phyloP scores from a whole-genome alignment of 2,329 filamentous ascomycete species.

The Pseudopithomyces chartarum region DNA sequence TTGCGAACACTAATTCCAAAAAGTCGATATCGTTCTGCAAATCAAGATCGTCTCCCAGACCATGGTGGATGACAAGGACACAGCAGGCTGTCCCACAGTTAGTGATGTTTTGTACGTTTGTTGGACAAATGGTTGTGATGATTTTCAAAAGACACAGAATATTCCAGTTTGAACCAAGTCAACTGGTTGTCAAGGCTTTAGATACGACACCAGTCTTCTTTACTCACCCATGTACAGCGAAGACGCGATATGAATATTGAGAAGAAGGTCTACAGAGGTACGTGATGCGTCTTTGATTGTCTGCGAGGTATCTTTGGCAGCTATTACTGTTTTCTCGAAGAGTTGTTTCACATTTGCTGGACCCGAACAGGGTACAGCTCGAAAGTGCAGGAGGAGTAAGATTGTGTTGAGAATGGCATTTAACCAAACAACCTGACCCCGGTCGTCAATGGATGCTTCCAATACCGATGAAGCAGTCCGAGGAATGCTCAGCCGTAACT shows the following conservation, averaged over 20 bases:
- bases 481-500: constrained; percentile 34
- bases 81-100: constrained; percentile 13
- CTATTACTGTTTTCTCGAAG: constrained; percentile 25
- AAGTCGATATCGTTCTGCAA: constrained; percentile 32
- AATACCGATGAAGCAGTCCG: constrained; percentile 27
- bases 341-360: constrained; percentile 2
- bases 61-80: constrained; percentile 35
- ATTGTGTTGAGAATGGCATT: constrained; percentile 28
- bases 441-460: constrained; percentile 21
- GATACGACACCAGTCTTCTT: neutral
- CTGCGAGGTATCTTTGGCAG: constrained; percentile 31
- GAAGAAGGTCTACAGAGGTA: constrained; percentile 29
- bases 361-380: constrained; percentile 6
- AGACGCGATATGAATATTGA: constrained; percentile 29
- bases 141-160: neutral
- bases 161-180: neutral
- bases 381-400: constrained; percentile 31
- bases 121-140: no score
- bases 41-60: constrained; percentile 23
- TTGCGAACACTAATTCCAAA: constrained; percentile 32
- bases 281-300: constrained; percentile 33
- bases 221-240: constrained; percentile 25
- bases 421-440: constrained; percentile 32
- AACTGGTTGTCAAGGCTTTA: neutral
- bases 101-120: neutral